Base-by-base conservation (phyloP, 2,329 filamentous ascomycete genomes). In the Fusarium albidum region DNA sequence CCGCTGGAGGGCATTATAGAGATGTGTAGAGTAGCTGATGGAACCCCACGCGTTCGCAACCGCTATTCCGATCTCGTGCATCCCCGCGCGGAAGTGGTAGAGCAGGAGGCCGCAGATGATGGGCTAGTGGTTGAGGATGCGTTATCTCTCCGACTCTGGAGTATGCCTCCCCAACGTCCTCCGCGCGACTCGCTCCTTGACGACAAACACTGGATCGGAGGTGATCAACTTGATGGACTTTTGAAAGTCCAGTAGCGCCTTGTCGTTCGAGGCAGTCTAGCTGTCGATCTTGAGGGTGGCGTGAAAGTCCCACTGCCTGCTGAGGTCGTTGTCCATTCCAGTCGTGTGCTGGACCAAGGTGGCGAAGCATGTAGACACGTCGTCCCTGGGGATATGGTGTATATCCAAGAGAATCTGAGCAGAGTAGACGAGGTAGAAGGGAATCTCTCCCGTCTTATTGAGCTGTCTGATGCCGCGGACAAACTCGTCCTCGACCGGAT, bases 391-490 rank as follows among this genome's bases (percentile, higher is more conserved):
- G n/a, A n/a, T 45, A 47, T 75, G 69, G 12, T 75, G 69, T 28
- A 77, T 73, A 34, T 79, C 77, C 5, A 80, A 70, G 49, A 73
- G 75, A 10, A 76, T 49, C 39, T 79, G 75, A 5, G 69, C 65
- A 9, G 74, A 74, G 48, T 79, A 79, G 2, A 72, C 63, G 9
- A 73, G 63, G 52, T 68, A 72, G 32, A 78, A 69, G 0, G 76
- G 63, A 3, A 76, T 46, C 6, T 68, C 37, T 3, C 52, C 38
- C 0, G 70, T 75, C 6, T 64, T 51, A 25, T 65, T 58, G 14
- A 75, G 49, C 32, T 73, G 62, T 17, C 63, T 59, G 10, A 78
- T 61, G 2, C 70, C 71, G 2, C 72, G 71, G 3, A 72, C 63
- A 26, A 77, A 66, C 46, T 74, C 72, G 43, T 79, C 77, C 34